These are phyloP conservation scores for Dichomitus squalens DNA, from an alignment of 1,284 basidiomycete species.

Conservation along the genomic window DNA sequence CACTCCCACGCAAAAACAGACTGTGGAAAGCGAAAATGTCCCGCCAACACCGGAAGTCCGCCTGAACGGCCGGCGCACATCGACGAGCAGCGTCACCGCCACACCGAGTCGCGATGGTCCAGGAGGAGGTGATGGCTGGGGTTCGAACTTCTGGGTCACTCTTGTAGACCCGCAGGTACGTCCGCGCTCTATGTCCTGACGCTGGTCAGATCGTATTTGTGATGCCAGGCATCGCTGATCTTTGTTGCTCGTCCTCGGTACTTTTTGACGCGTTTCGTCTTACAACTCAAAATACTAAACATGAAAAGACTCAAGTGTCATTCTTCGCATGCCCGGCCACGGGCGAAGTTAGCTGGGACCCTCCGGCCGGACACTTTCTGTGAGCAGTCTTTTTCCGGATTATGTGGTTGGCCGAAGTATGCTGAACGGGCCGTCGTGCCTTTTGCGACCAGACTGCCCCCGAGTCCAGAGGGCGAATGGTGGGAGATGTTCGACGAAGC, in stretches of 20 bases:
- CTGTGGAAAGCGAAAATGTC: slow-evolving; percentile 11
- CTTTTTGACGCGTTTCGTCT: slow-evolving; percentile 6
- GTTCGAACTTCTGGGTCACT: slow-evolving; percentile 87
- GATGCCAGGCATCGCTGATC: slow-evolving; percentile 10
- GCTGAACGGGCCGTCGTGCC: not conserved
- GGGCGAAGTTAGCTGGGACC: slow-evolving; percentile 91
- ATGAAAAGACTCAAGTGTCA: slow-evolving; percentile 67
- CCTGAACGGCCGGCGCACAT: slow-evolving; percentile 26
- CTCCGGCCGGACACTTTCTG: slow-evolving; percentile 90
- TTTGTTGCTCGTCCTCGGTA: slow-evolving; percentile 9
- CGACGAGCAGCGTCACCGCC: slow-evolving; percentile 21
- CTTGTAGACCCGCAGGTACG: slow-evolving; percentile 78
- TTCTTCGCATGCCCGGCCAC: slow-evolving; percentile 94
- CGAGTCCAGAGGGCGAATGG: slow-evolving; percentile 88
- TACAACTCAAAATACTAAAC: slow-evolving; percentile 1
- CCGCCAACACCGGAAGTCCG: slow-evolving; percentile 27
- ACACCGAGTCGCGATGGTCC: slow-evolving; percentile 4
- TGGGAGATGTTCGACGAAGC: slow-evolving; percentile 89
- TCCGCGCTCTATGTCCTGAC: slow-evolving; percentile 22
- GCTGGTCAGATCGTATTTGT: slow-evolving; percentile 9
- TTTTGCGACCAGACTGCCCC: slow-evolving; percentile 65
- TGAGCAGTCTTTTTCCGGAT: slow-evolving; percentile 40
- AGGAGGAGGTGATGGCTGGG: slow-evolving; percentile 52
- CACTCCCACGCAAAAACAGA: not conserved
- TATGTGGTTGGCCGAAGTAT: not conserved